Evolutionary conservation across 306 rosid species (phyloP).

Genomic region (Rosa lucieae): DNA sequence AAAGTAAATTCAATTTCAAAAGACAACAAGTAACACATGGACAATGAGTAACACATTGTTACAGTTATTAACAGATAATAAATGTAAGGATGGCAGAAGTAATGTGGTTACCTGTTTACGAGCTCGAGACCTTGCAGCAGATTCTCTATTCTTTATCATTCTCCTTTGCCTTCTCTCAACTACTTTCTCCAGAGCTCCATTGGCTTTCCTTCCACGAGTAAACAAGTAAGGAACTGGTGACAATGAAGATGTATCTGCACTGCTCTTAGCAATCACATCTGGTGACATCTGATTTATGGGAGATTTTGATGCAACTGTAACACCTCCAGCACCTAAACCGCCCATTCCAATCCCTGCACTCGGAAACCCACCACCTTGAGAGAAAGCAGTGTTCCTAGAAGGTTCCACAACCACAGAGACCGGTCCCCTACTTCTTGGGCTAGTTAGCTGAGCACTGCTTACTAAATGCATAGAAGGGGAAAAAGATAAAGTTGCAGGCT

Average conservation of each 20-base stretch:
- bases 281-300: constrained; percentile 57
- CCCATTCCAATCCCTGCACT: constrained; percentile 43
- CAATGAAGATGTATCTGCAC: constrained; percentile 35
- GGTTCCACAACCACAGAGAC: constrained; percentile 50
- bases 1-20: neutral
- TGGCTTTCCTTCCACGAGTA: constrained; percentile 61
- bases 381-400: constrained; percentile 42
- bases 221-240: constrained; percentile 75
- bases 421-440: constrained; percentile 47
- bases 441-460: constrained; percentile 54
- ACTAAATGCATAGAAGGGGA: constrained; percentile 49
- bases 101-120: constrained; percentile 78
- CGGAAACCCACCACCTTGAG: constrained; percentile 35
- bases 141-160: constrained; percentile 96
- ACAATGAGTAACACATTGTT: constrained; percentile 4
- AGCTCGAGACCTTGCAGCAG: constrained; percentile 98
- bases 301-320: constrained; percentile 44
- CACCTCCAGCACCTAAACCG: constrained; percentile 46
- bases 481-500: constrained; percentile 60
- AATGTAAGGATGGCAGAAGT: constrained; percentile 5
- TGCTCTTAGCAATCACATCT: constrained; percentile 41
- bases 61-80: constrained; percentile 3
- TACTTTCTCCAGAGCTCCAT: constrained; percentile 65
- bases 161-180: constrained; percentile 95
- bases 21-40: neutral